A percentile compares a stretch with the other conserved stretches of the same genome.
Evolutionary conservation across 805 yeast species (phyloP).

Genomic region (Saccharomycopsis selenospora): DNA sequence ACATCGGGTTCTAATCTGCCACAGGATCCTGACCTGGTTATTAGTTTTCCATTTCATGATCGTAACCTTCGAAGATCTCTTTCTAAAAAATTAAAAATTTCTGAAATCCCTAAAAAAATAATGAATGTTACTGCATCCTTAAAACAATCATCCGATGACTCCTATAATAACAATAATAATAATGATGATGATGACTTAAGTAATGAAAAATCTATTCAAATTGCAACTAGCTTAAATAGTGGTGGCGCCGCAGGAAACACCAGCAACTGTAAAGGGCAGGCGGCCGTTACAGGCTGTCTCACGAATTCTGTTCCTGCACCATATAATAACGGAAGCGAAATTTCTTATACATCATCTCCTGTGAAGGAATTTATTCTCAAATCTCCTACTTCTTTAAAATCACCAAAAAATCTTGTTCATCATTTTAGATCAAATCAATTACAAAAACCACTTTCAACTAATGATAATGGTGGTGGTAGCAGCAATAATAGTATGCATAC

Average conservation of each 20-base stretch:
- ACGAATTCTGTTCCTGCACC: neutral
- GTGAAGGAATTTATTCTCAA: neutral
- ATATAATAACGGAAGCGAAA: neutral
- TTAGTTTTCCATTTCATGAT: neutral
- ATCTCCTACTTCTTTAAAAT: neutral
- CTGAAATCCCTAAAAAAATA: slow-evolving; percentile 14
- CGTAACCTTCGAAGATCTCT: slow-evolving; percentile 8
- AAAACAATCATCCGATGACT: slow-evolving; percentile 3
- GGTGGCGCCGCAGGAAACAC: neutral
- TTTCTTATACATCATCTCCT: neutral
- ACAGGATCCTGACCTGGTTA: neutral
- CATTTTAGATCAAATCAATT: neutral
- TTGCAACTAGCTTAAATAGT: neutral
- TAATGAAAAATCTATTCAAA: neutral
- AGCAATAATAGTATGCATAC: neutral
- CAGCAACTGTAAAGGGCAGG: neutral
- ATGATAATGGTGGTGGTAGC: neutral
- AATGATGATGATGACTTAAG: neutral
- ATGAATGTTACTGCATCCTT: slow-evolving; percentile 13
- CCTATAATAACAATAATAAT: neutral
- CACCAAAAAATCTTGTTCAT: neutral
- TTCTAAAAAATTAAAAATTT: slow-evolving; percentile 15
- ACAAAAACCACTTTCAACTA: too few species aligned
- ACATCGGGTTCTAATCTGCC: slow-evolving; percentile 1
- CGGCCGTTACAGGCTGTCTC: neutral